phyloP scores from a whole-genome alignment of 169 alveolate species.

The Perkinsus olseni region DNA sequence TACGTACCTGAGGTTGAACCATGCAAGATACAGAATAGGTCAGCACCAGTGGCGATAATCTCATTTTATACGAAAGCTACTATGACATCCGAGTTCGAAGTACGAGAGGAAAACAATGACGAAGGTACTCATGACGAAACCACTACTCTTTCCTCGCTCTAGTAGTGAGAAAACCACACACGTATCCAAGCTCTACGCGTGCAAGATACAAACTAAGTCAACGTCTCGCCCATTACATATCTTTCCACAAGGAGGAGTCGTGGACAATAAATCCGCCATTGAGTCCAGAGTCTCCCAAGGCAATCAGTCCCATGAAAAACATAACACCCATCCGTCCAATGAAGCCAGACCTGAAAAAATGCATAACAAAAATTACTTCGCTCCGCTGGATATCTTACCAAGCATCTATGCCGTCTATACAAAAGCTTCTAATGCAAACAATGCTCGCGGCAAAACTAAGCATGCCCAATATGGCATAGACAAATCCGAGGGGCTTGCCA shows the following conservation, averaged over 20 bases:
- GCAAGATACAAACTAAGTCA: not conserved
- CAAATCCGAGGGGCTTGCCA: not conserved
- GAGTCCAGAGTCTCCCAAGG: not conserved
- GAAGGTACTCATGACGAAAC: not conserved
- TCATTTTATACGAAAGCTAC: no score
- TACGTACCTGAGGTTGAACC: not conserved
- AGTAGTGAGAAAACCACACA: no score
- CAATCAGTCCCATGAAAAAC: not conserved
- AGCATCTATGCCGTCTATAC: not conserved
- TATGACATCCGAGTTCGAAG: no score
- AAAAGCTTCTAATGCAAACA: not conserved
- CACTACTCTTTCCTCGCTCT: no score
- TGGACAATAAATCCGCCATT: not conserved
- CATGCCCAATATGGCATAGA: not conserved
- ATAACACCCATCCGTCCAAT: not conserved
- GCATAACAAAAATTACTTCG: not conserved
- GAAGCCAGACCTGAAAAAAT: not conserved
- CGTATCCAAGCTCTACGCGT: not conserved
- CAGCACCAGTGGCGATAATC: not conserved
- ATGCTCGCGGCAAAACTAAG: not conserved
- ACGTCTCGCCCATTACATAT: not conserved
- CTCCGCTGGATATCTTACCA: not conserved
- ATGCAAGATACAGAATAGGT: no score
- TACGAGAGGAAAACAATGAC: not conserved
- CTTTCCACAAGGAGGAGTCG: not conserved